Conservation (phyloP, 176 grass and related monocot species). For the Aechmea fasciata region DNA sequence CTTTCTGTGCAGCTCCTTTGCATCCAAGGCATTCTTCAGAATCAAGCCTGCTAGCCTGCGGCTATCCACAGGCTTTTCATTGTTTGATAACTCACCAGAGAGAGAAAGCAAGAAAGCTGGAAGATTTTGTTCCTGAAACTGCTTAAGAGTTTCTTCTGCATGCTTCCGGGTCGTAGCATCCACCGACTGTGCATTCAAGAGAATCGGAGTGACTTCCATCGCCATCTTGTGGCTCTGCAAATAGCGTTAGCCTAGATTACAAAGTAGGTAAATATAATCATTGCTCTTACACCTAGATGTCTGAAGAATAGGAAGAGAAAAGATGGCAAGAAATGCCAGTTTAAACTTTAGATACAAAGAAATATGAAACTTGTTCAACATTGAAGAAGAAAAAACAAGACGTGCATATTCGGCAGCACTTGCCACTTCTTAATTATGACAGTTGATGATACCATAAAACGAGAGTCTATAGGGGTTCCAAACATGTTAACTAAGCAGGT, state of each 20-base stretch:
- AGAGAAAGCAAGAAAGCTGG: constrained; percentile 65
- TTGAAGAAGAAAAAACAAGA: too few species aligned
- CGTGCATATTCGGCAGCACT: too few species aligned
- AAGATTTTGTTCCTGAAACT: constrained; percentile 84
- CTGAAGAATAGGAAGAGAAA: neutral
- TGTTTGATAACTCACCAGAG: constrained; percentile 49
- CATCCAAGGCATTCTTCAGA: constrained; percentile 73
- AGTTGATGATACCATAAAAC: too few species aligned
- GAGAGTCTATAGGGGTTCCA: too few species aligned
- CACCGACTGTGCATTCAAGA: constrained; percentile 66
- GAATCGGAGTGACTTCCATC: constrained; percentile 68
- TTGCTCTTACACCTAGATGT: neutral
- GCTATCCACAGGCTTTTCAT: constrained; percentile 73
- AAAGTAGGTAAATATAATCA: neutral
- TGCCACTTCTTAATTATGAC: too few species aligned
- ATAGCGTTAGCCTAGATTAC: constrained; percentile 8
- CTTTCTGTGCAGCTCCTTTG: constrained; percentile 84
- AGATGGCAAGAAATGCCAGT: neutral
- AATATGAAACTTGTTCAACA: too few species aligned
- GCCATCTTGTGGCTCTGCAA: constrained; percentile 48
- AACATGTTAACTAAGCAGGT: too few species aligned
- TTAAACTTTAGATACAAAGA: too few species aligned
- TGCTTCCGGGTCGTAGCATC: constrained; percentile 55
- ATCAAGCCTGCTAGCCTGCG: constrained; percentile 72
- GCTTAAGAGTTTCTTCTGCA: constrained; percentile 79